Percentiles rank a stretch among this genome's conserved stretches.
phyloP scores from a whole-genome alignment of 257 asterid genomes.

The Lithospermum erythrorhizon region DNA sequence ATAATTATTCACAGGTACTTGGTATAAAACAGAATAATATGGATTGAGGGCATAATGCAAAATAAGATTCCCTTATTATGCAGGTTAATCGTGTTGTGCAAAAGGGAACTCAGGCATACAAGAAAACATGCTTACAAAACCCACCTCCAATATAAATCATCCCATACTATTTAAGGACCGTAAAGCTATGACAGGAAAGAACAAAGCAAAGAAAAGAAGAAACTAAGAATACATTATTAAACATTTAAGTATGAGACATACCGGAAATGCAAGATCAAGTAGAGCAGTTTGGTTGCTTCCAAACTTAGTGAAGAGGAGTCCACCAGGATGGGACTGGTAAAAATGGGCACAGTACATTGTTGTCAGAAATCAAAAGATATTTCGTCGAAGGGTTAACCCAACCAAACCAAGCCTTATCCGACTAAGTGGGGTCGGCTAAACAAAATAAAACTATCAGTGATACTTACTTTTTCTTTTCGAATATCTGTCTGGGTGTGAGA shows the following conservation, averaged over 20 bases:
- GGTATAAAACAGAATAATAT: not conserved
- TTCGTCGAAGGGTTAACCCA: not conserved
- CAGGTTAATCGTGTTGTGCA: too few relatives aligned
- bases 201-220: not conserved
- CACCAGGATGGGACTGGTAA: slow-evolving; percentile 73
- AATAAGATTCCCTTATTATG: too few relatives aligned
- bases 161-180: not conserved
- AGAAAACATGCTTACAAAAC: not conserved
- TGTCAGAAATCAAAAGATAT: not conserved
- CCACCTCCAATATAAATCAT: not conserved
- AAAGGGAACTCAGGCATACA: too few relatives aligned
- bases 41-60: too few relatives aligned
- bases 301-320: slow-evolving; percentile 68
- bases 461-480: slow-evolving; percentile 83
- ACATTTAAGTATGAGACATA: slow-evolving; percentile 20
- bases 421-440: not conserved
- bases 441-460: slow-evolving; percentile 10
- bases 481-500: slow-evolving; percentile 76
- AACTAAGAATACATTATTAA: not conserved
- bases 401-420: too few relatives aligned
- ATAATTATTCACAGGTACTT: not conserved
- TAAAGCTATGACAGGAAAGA: not conserved
- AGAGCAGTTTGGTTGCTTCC: slow-evolving; percentile 89
- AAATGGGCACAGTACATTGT: slow-evolving; percentile 1
- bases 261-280: slow-evolving; percentile 90